Percentiles rank a stretch among this genome's conserved stretches.
Evolutionary conservation across 1,139 yeast species (phyloP).

Genomic region (Scheffersomyces titani): DNA sequence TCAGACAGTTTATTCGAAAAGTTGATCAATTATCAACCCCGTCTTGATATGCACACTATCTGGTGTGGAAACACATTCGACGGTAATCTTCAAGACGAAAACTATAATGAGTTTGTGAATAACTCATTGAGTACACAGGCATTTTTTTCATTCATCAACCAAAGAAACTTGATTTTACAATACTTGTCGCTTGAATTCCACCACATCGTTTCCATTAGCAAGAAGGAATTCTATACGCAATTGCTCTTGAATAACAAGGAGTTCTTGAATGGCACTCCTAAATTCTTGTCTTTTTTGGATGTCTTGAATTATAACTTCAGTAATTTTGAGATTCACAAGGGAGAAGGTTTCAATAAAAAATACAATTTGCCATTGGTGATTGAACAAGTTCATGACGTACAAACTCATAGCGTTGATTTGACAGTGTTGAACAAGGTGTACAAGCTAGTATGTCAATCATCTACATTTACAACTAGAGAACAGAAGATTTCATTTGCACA

Average conservation of each 20-base stretch:
- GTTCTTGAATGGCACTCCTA: slow-evolving; percentile 56
- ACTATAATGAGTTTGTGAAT: slow-evolving; percentile 33
- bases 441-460: slow-evolving; percentile 24
- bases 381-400: slow-evolving; percentile 21
- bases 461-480: slow-evolving; percentile 20
- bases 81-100: slow-evolving; percentile 31
- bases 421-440: slow-evolving; percentile 23
- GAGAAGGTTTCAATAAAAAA: slow-evolving; percentile 40
- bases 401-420: slow-evolving; percentile 19
- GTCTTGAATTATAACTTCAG: slow-evolving; percentile 57
- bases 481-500: slow-evolving; percentile 24
- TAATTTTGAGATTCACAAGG: slow-evolving; percentile 37
- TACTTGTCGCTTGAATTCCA: slow-evolving; percentile 75
- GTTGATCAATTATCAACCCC: slow-evolving; percentile 56
- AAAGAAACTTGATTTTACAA: slow-evolving; percentile 63
- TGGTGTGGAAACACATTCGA: slow-evolving; percentile 58
- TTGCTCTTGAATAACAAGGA: slow-evolving; percentile 52
- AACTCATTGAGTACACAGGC: slow-evolving; percentile 48
- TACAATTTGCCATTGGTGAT: slow-evolving; percentile 32
- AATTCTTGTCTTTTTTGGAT: slow-evolving; percentile 68
- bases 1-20: slow-evolving; percentile 49
- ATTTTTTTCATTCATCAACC: slow-evolving; percentile 60
- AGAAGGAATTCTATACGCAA: slow-evolving; percentile 55
- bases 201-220: slow-evolving; percentile 58
- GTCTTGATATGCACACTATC: slow-evolving; percentile 42